Evolutionary conservation across 352 stramenopile genomes (phyloP), one percentile per base, ranked within the genome.

Genomic region (Phytopythium montanum): DNA sequence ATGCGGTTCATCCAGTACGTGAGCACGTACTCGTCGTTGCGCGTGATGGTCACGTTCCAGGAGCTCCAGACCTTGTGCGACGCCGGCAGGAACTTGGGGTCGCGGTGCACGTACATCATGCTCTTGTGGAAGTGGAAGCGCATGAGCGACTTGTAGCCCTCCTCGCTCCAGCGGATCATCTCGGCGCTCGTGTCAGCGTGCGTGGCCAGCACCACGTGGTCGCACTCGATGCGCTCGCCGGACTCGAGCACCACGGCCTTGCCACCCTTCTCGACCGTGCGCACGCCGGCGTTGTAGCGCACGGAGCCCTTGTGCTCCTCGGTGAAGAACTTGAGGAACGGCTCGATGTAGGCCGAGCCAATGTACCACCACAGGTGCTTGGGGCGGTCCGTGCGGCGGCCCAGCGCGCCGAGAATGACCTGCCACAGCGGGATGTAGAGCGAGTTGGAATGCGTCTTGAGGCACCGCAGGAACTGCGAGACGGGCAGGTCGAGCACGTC

Each of bases 1-100:
- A 95, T 93, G 57, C 85, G 83, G 72, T 95, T 93, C 80, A 95
- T 95, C 85, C 85, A 95, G 76, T 95, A 95, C 53, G 85, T 95
- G 25, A 95, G 53, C 39, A 95, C 76, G 73, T 95, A 95, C 75
- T 91, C 70, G 31, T 95, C 84, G 64, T 87, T 73, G 53, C 86
- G 69, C 36, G 82, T 92, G 66, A 95, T 95, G 61, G 87, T 75
- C 56, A 95, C 85, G 64, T 95, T 95, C 85, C 85, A 95, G 56
- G 66, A 82, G 69, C 75, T 88, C 85, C 85, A 94, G 44, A 88
- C 75, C 62, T 87, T 90, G 66, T 88, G 85, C 53, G 83, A 81
- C 10, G 72, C 72, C 49, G 83, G 79, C 55, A 94, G 59, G 69
- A 94, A 89, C 61, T 64, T 68, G 55, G 81, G 69, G 61, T 94